A percentile compares a stretch with the other conserved stretches of the same genome.
These are phyloP conservation scores for Xylaria sp. DNA, from an alignment of 2,329 filamentous ascomycete species.

Conservation along the genomic window DNA sequence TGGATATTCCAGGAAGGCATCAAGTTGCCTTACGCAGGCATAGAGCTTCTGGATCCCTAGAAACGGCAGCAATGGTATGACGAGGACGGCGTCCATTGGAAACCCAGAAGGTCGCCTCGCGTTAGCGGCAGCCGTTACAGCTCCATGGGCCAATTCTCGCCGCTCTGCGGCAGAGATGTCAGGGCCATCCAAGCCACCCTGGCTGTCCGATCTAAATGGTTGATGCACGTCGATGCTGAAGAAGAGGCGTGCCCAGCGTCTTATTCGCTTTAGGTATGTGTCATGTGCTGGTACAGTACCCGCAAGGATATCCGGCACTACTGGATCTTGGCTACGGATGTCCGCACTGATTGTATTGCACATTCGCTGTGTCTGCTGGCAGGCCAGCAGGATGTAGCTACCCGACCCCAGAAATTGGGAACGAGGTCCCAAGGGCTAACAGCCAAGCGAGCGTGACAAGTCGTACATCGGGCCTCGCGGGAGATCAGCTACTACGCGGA, in stretches of 20 bases:
- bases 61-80: constrained; percentile 15
- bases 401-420: constrained; percentile 19
- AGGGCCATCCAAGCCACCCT: constrained; percentile 4
- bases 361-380: constrained; percentile 13
- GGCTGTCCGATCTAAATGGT: constrained; percentile 18
- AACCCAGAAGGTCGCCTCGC: constrained; percentile 20
- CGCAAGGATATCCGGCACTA: constrained; percentile 22
- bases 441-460: constrained; percentile 9
- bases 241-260: constrained; percentile 17
- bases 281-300: constrained; percentile 21
- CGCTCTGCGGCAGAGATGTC: constrained; percentile 17
- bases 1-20: constrained; percentile 12
- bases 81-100: constrained; percentile 6
- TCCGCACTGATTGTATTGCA: constrained; percentile 13
- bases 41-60: constrained; percentile 13
- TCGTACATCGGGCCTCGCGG: constrained; percentile 20
- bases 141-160: constrained; percentile 4
- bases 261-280: constrained; percentile 12
- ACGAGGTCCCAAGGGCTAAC: constrained; percentile 13
- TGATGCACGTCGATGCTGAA: constrained; percentile 13
- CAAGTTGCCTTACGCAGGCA: constrained; percentile 6
- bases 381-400: constrained; percentile 21
- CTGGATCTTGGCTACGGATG: constrained; percentile 13
- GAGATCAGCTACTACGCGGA: constrained; percentile 4
- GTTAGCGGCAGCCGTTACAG: constrained; percentile 16